These are phyloP conservation scores for Monilinia fructigena DNA, from an alignment of 2,329 filamentous ascomycete species.

Conservation along the genomic window DNA sequence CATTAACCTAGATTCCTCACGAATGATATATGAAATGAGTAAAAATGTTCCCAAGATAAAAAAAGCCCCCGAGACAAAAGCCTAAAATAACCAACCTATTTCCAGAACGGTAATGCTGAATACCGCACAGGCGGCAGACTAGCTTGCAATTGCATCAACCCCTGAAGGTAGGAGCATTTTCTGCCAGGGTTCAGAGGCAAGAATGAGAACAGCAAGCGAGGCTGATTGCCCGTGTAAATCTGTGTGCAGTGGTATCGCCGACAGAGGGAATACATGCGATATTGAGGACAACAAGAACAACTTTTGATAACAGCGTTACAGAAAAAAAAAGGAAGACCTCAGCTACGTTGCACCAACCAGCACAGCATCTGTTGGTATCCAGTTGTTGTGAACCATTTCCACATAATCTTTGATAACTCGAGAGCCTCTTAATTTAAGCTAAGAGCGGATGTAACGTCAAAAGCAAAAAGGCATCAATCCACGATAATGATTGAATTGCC, in stretches of 20 bases:
- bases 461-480: conserved; percentile 5
- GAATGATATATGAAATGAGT: background rate
- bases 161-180: conserved; percentile 1
- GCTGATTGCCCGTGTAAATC: conserved; percentile 3
- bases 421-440: background rate
- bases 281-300: conserved; percentile 9
- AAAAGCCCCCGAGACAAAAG: background rate
- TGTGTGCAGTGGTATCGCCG: conserved; percentile 3
- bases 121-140: conserved; percentile 8
- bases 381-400: background rate
- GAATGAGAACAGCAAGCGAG: background rate
- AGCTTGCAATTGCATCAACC: conserved; percentile 8
- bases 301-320: background rate
- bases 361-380: background rate
- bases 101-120: conserved; percentile 1
- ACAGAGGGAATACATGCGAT: background rate
- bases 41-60: conserved; percentile 14
- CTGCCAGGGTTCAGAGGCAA: background rate
- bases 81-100: background rate
- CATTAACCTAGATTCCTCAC: background rate
- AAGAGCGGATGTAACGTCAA: conserved; percentile 13
- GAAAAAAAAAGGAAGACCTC: background rate
- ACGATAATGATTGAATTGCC: conserved; percentile 20
- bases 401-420: background rate
- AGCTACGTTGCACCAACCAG: conserved; percentile 1